Evolutionary conservation across 805 yeast species (phyloP), one percentile per base, ranked within the genome.

Genomic region (Pichia exigua): DNA sequence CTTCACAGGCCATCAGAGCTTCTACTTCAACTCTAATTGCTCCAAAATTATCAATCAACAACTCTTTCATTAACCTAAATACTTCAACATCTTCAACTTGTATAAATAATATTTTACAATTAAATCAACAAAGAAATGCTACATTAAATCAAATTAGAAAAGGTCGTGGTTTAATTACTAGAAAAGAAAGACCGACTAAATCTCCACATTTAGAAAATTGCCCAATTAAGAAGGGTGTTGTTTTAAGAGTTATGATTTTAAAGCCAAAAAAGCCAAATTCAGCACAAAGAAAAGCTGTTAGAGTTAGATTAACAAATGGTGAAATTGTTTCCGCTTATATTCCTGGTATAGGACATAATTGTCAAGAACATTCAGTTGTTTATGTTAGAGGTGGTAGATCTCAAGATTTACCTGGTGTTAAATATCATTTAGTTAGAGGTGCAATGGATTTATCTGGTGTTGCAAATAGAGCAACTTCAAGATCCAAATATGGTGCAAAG

Each of bases 231-330:
- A 90, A 91, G 60, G 99, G 97, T 40, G 98, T 94, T 6, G 95
- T 94, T 12, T 73, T 91, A 47, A 79, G 96, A 66, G 96, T 94
- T 30, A 87, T 92, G 94, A 88, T 91, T 50, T 76, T 91, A 59
- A 94, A 94, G 69, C 99, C 99, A 45, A 94, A 94, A 75, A 94
- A 94, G 68, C 99, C 99, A 38, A 94, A 94, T 73, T 92, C 98
- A 44, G 97, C 99, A 20, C 92, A 91, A 72, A 81, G 99, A 72
- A 94, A 94, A 69, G 96, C 95, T 45, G 90, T 95, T 57, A 85
- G 98, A 74, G 98, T 94, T 22, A 80, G 96, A 70, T 76, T 94
- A 55, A 79, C 95, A 12, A 92, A 87, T 62, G 99, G 98, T 27
- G 85, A 83, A 58, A 83, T 87, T 47, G 79, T 94, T 18, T 83